These are phyloP conservation scores for Fusarium caatingaense DNA, from an alignment of 2,329 filamentous ascomycete species.

Conservation along the genomic window DNA sequence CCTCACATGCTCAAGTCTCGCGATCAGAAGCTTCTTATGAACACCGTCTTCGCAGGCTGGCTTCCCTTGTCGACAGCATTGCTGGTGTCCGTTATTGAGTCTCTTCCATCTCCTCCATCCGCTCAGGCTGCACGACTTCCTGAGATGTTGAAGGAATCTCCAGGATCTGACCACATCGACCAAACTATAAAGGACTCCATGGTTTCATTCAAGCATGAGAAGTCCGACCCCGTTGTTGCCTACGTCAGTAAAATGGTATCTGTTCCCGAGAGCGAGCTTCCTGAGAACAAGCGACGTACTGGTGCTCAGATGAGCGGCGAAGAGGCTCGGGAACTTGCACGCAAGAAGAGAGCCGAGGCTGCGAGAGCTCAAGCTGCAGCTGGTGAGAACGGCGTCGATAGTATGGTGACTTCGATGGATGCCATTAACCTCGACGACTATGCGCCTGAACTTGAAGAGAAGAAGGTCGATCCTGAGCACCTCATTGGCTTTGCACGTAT, in stretches of 20 bases:
- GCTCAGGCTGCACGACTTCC: constrained; percentile 87
- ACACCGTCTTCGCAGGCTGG: constrained; percentile 89
- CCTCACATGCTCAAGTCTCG: constrained; percentile 86
- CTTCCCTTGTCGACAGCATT: constrained; percentile 91
- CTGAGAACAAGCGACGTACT: constrained; percentile 80
- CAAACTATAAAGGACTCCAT: constrained; percentile 80
- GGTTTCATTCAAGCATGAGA: constrained; percentile 77
- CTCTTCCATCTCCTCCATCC: constrained; percentile 82
- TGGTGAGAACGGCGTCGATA: constrained; percentile 62
- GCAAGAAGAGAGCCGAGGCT: constrained; percentile 90
- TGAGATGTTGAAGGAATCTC: constrained; percentile 80
- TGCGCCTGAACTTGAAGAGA: constrained; percentile 60
- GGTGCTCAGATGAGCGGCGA: constrained; percentile 81
- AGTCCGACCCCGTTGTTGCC: constrained; percentile 83
- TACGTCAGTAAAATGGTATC: constrained; percentile 99
- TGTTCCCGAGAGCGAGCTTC: constrained; percentile 89
- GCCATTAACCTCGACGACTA: constrained; percentile 68
- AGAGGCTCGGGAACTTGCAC: constrained; percentile 87
- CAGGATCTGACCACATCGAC: constrained; percentile 78
- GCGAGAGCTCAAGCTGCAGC: constrained; percentile 77
- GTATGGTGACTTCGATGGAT: constrained; percentile 70
- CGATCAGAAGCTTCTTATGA: constrained; percentile 85
- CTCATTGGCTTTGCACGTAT: constrained; percentile 94
- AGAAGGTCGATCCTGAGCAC: constrained; percentile 80
- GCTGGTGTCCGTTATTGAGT: constrained; percentile 93